Evolutionary conservation across 768 basidiomycete genomes (phyloP), one percentile per base, ranked within the genome.

Genomic region (Rossbeevera mucosa): DNA sequence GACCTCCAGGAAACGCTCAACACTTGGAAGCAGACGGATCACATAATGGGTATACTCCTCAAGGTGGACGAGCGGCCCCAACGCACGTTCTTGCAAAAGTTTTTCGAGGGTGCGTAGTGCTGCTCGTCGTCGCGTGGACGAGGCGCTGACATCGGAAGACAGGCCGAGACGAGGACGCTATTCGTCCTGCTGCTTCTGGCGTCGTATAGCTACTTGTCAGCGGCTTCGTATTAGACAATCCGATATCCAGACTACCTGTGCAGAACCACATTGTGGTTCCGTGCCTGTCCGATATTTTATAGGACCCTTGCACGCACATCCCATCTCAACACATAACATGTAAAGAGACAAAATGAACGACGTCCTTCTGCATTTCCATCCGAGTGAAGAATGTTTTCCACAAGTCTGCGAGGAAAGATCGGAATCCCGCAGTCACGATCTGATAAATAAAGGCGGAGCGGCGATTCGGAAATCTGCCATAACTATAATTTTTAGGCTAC

Each of bases 1-100:
- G 93, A 97, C 59, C 91, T 83, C 64, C 95, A 98, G 76, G 95
- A 97, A 77, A 86, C 87, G 48, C 76, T 96, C 77, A 97, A 97
- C 66, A 81, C 80, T 61, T 97, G 94, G 94, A 94, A 94, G 65
- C 88, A 90, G 74, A 79, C 76, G 40, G 87, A 91, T 55, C 90
- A 93, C 64, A 74, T 93, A 26, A 70, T 84, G 68, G 89, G 88
- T 3, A 79, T 88, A 29, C 66, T 91, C 46, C 69, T 91, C 53
- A 68, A 78, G 55, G 58, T 65, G 50, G 71, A 76, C 1, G 72
- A 77, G 48, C 75, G 78, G 53, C 74, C 74, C 5, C 72, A 67
- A 52, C 68, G 74, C 50, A 80, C 85, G 20, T 92, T 93, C 66
- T 71, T 93, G 77, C 80, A 91, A 71, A 88, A 83, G 74, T 93